Conservation (phyloP, 192 early-diverging fungal species). For the Mortierella antarctica region DNA sequence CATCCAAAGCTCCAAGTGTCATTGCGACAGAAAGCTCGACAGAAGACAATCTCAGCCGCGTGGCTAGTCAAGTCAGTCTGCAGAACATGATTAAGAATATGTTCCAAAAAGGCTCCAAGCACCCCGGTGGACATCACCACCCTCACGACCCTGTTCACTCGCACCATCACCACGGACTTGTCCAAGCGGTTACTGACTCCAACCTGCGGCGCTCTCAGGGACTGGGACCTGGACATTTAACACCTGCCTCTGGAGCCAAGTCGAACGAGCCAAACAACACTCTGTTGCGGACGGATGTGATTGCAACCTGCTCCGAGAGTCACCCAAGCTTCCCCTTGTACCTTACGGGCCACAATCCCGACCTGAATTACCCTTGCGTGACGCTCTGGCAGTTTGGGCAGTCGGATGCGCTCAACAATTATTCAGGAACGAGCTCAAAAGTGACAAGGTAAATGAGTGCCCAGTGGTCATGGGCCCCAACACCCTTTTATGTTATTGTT, state of each 20-base stretch:
- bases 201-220: constrained; percentile 40
- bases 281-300: constrained; percentile 46
- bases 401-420: constrained; percentile 70
- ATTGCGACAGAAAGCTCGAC: constrained; percentile 28
- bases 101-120: constrained; percentile 22
- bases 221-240: background rate
- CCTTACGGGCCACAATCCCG: constrained; percentile 59
- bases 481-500: background rate
- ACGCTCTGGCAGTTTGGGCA: constrained; percentile 87
- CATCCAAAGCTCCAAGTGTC: constrained; percentile 32
- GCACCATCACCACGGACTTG: constrained; percentile 16
- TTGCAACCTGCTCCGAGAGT: constrained; percentile 57
- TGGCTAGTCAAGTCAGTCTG: constrained; percentile 30
- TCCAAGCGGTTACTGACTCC: constrained; percentile 23
- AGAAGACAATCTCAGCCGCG: constrained; percentile 22
- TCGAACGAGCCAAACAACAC: constrained; percentile 35
- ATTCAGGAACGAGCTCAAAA: constrained; percentile 60
- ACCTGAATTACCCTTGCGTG: constrained; percentile 68
- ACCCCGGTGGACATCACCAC: background rate
- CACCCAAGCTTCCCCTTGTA: constrained; percentile 63
- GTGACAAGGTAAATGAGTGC: constrained; percentile 53
- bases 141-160: constrained; percentile 9
- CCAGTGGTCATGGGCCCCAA: background rate
- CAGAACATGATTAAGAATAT: constrained; percentile 48
- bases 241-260: constrained; percentile 5